Evolutionary conservation across 495 filamentous ascomycete species (phyloP).

Genomic region (Trichoderma gamsii): DNA sequence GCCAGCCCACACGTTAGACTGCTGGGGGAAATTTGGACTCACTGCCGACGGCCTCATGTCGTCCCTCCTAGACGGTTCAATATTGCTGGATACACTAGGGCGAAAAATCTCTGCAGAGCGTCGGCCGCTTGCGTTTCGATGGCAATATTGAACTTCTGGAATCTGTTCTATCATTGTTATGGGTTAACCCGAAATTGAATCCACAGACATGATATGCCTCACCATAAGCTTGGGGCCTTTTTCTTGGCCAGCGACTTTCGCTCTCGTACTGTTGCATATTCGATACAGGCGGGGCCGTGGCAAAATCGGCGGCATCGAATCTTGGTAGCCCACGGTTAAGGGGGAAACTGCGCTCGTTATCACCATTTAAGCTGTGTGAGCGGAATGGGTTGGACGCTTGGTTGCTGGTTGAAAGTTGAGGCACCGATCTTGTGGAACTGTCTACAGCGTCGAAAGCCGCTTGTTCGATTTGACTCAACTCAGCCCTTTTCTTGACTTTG

Average conservation of each 20-base stretch:
- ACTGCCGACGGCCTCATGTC: neutral
- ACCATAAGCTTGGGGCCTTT: neutral
- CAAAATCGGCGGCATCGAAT: neutral
- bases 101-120: neutral
- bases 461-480: constrained; percentile 61
- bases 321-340: neutral
- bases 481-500: constrained; percentile 67
- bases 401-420: neutral
- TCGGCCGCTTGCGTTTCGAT: neutral
- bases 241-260: neutral
- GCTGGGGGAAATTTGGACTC: constrained; percentile 2
- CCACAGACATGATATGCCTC: neutral
- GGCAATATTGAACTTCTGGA: neutral
- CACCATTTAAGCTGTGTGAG: neutral
- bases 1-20: neutral
- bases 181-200: neutral
- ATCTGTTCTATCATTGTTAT: neutral
- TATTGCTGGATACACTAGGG: neutral
- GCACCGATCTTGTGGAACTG: constrained; percentile 34
- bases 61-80: neutral
- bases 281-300: neutral
- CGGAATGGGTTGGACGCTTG: neutral
- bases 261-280: neutral
- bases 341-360: neutral
- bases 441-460: constrained; percentile 65